Percentiles rank a stretch among this genome's conserved stretches.
phyloP scores from a whole-genome alignment of 2,329 filamentous ascomycete species.

The Diplocarpon mali region DNA sequence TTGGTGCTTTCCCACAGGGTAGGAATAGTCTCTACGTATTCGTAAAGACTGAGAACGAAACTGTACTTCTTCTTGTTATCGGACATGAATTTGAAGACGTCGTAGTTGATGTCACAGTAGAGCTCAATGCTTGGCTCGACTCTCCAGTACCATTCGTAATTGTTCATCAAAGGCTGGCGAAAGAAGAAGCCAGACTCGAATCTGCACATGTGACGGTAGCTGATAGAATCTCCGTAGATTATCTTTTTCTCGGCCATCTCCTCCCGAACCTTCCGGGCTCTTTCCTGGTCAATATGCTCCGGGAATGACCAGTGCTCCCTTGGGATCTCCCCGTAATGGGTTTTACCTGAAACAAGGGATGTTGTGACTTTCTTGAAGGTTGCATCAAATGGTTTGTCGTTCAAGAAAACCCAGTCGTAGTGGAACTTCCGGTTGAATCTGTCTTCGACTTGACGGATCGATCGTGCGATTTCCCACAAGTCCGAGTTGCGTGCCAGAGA shows the following conservation, averaged over 20 bases:
- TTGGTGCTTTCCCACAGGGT: conserved; percentile 93
- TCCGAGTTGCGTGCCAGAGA: conserved; percentile 89
- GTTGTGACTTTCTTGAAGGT: conserved; percentile 87
- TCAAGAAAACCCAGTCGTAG: conserved; percentile 99
- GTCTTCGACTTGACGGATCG: conserved; percentile 93
- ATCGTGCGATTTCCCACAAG: conserved; percentile 92
- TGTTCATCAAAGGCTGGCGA: conserved; percentile 81
- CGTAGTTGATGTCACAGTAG: conserved; percentile 90
- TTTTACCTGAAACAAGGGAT: conserved; percentile 83
- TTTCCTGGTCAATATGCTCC: conserved; percentile 89
- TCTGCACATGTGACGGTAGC: conserved; percentile 98
- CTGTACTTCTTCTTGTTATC: conserved; percentile 98
- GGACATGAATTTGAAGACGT: conserved; percentile 93
- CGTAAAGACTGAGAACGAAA: conserved; percentile 89
- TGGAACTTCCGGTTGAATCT: conserved; percentile 94
- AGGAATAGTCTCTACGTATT: conserved; percentile 88
- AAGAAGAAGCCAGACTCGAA: conserved; percentile 99
- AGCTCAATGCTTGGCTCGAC: conserved; percentile 96
- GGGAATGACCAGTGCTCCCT: conserved; percentile 97
- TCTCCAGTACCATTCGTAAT: conserved; percentile 99
- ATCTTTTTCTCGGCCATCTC: conserved; percentile 93
- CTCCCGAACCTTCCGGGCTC: conserved; percentile 78
- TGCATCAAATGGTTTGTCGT: conserved; percentile 88
- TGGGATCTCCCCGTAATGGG: conserved; percentile 81
- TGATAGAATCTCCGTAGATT: conserved; percentile 94